Evolutionary conservation across 129 eudicot genomes (phyloP), one percentile per base, ranked within the genome.

Genomic region (Escallonia rubra): DNA sequence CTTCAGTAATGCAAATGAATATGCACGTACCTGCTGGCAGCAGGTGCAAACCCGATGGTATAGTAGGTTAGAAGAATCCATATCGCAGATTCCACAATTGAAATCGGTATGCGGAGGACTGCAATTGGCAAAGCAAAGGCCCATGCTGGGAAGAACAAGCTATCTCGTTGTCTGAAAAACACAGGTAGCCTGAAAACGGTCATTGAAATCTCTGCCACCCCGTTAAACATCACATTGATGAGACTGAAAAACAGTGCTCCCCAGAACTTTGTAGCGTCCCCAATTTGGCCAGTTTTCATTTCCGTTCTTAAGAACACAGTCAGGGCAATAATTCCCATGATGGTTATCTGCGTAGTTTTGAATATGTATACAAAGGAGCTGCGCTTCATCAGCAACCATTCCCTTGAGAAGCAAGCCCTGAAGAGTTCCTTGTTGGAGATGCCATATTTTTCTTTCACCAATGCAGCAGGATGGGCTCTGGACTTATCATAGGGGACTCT

Each of bases 321-420:
- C 48, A 71, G 50, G 7, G 75, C 51, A n/a, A 61, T n/a, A 13
- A 58, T 45, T 14, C 67, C 51, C 75, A 71, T 71, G 50, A 71
- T 48, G 5, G 68, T 71, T 46, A 71, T 59, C 50, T 71, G 68
- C 2, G 51, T 49, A 1, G 51, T 59, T 59, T 61, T 71, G 75
- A 71, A 71, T 48, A 71, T 50, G 50, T 60, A 71, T 7, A 71
- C 3, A 43, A 60, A 71, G 39, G 58, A 66, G 59, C 39, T 66
- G 12, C 70, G 58, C 46, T 49, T 66, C 70, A 66, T 66, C 58
- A 66, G 12, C 39, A 66, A 16, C 70, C 58, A 66, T 39, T 66
- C 70, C 47, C 70, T 49, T 3, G 70, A 15, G 15, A 66, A 48
- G 46, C 59, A 48, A 48, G 70, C 59, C 70, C 39, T 66, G 15